Evolutionary conservation across 2,329 filamentous ascomycete genomes (phyloP), one percentile per base, ranked within the genome.

Genomic region (Calonectria hawksworthii): DNA sequence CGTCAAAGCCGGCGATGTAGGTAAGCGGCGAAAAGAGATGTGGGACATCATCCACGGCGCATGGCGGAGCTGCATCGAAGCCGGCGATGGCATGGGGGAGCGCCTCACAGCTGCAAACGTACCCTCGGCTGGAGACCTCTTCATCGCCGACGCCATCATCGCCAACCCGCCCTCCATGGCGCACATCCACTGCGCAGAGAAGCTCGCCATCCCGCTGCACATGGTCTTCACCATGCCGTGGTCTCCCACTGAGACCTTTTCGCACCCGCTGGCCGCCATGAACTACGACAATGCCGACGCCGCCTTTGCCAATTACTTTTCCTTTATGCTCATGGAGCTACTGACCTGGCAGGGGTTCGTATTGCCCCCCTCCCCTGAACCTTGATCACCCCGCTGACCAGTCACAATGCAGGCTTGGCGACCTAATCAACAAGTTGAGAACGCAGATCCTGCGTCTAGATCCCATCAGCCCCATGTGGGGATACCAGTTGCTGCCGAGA

Each of bases 341-440:
- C 86, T 95, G 81, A 94, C 94, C 3, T 95, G 93, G 93, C 93
- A 95, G 85, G 93, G 93, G 83, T 85, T 72, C 65, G 54, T 82
- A 63, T 69, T 47, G 21, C 32, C 52, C 61, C n/a, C 54, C 21
- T 32, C 23, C 34, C n/a, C 34, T 28, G 36, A 38, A 41, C 56
- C 56, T 56, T 56, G 28, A 18, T 18, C 4, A 16, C 13, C 5
- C 7, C 3, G 34, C 56, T 61, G 34, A 61, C 56, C 56, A 61
- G 34, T 61, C 56, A 63, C n/a, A 16, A 26, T 47, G 1, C 26
- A 81, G 78, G 4, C 85, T 95, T 1, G 94, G 94, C 9, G 94
- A 95, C 79, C 82, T 95, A 6, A 93, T 95, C 83, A 95, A 95
- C 78, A 89, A 89, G 30, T 94, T 94, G 79, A 89, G 93, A 36